Base-by-base conservation (phyloP, 1,284 basidiomycete species). In the Leucocoprinus gongylophorus region DNA sequence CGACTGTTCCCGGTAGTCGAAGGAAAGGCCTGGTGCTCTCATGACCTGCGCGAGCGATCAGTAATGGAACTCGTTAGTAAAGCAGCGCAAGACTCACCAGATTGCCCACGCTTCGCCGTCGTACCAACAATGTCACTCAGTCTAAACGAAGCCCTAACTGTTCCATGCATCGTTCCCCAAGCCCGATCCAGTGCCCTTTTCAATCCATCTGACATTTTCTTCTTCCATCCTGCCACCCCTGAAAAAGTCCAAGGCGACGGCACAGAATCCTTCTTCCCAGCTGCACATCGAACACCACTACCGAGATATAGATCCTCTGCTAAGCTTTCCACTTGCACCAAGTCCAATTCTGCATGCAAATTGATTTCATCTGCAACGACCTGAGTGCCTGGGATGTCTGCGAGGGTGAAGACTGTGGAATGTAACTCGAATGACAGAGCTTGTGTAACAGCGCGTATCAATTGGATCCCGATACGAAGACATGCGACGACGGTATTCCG, bases 371-470 rank as follows among this genome's bases (percentile, higher is more conserved):
- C 73, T 8, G 75, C 65, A 6, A 71, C 64, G 10, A 88, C 58
- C 55, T 74, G 73, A 15, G 73, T 69, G 20, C 76, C 79, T 32
- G 78, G 75, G 13, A 75, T 59, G 20, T 74, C 75, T 15, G 73
- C 61, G 37, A 80, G 75, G 2, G 73, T 75, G 26, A 86, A 58
- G 2, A 71, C 65, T 2, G 76, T 74, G 18, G 71, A 71, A 55
- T 80, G 74, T 2, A 88, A 63, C 56, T 88, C 85, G 45, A 89
- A 80, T 49, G 81, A 79, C 28, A 88, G 61, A 1, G 79, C 75
- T 57, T 83, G 80, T 32, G 79, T 80, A 46, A 88, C 71, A 41
- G 73, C 71, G 15, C 86, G 86, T 0, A 88, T 71, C 64, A 76
- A 77, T 52, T 74, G 74, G 55, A 88, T 84, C 51, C 75, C 62